phyloP scores from a whole-genome alignment of 345 rosid species.

The Atalantia buxifolia region DNA sequence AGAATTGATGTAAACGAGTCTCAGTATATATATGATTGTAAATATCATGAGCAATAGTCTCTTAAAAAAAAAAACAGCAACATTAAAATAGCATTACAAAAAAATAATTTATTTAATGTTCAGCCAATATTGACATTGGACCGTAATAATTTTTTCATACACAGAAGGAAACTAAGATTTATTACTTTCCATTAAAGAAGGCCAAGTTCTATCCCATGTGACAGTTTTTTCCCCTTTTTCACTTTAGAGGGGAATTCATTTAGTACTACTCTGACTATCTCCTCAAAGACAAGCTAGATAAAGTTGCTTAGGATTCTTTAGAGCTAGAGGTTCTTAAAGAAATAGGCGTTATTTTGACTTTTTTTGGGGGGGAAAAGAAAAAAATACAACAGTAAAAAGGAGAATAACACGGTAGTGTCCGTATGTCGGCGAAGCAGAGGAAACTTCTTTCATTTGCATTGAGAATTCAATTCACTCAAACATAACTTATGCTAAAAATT shows the following conservation, averaged over 20 bases:
- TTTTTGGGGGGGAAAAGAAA: no score
- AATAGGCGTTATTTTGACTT: neutral
- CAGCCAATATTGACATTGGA: no score
- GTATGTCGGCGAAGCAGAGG: neutral
- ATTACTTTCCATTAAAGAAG: no score
- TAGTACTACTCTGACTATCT: neutral
- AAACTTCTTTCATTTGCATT: neutral
- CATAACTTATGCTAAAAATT: neutral
- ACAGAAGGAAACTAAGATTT: no score
- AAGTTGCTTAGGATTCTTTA: conserved; percentile 4
- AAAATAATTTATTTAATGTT: no score
- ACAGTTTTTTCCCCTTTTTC: neutral
- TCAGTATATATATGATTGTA: no score
- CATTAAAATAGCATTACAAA: no score
- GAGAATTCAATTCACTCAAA: neutral
- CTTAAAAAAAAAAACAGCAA: no score
- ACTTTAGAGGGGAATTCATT: neutral
- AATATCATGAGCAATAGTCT: no score
- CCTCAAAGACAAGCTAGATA: neutral
- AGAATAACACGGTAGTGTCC: neutral
- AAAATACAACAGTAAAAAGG: no score
- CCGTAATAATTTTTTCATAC: no score
- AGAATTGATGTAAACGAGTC: no score
- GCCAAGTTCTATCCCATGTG: neutral
- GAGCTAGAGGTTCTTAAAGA: neutral